Conservation (phyloP, 257 asterid genomes). For the Agastache rugosa region DNA sequence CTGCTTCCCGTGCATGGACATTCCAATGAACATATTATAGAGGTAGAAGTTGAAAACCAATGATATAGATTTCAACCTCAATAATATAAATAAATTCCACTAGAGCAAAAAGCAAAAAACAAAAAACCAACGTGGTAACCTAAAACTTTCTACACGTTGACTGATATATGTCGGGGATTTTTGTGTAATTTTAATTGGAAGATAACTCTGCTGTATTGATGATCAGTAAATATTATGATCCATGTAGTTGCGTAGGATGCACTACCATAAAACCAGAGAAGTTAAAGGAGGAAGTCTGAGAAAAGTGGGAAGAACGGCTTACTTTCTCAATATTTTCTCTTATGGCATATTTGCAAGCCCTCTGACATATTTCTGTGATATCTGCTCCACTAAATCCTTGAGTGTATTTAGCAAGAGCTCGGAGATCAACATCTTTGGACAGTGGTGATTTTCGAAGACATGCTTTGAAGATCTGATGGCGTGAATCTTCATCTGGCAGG, state of each 20-base stretch:
- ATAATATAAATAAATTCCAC: no score
- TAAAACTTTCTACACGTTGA: background rate
- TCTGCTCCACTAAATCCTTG: slow-evolving; percentile 70
- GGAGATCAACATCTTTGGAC: slow-evolving; percentile 54
- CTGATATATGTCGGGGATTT: no score
- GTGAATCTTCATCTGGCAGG: slow-evolving; percentile 64
- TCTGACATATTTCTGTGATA: slow-evolving; percentile 62
- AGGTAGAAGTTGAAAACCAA: no score
- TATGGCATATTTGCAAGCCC: slow-evolving; percentile 65
- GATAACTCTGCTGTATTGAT: background rate
- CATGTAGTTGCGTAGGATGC: slow-evolving; percentile 2
- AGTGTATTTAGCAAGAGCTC: slow-evolving; percentile 61
- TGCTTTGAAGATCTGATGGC: slow-evolving; percentile 60
- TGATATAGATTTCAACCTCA: no score
- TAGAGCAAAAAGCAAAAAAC: no score
- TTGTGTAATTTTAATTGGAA: background rate
- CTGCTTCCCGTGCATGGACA: no score
- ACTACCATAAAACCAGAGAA: background rate
- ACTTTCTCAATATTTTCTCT: slow-evolving; percentile 62
- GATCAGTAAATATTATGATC: background rate
- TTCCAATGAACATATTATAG: no score
- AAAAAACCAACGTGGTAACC: background rate
- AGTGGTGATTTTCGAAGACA: slow-evolving; percentile 64
- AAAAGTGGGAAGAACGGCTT: slow-evolving; percentile 9
- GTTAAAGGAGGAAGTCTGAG: background rate